A percentile compares a stretch with the other conserved stretches of the same genome.
phyloP scores from a whole-genome alignment of 768 basidiomycete genomes.

The Amanita rubescens region DNA sequence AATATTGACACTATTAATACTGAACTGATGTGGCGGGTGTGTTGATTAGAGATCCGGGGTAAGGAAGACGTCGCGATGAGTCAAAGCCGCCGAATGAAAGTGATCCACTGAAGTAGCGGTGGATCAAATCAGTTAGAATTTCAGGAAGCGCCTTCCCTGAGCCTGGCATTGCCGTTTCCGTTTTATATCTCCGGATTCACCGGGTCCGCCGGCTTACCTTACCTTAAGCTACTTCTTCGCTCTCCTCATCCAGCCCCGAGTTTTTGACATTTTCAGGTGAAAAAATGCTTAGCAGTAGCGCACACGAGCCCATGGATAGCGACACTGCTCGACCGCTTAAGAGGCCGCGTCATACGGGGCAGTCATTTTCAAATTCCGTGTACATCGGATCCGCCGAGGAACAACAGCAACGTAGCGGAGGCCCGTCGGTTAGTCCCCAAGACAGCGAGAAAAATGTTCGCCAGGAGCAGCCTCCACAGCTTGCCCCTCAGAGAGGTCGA shows the following conservation, averaged over 20 bases:
- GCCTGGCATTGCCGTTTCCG: slow-evolving; percentile 5
- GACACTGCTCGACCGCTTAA: neutral
- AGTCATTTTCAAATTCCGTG: neutral
- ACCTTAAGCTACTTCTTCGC: slow-evolving; percentile 5
- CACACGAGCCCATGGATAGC: neutral
- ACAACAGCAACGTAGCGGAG: neutral
- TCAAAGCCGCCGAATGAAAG: neutral
- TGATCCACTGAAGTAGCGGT: slow-evolving; percentile 6
- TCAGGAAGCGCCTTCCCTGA: slow-evolving; percentile 1
- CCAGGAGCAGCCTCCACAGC: neutral
- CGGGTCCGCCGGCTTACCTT: slow-evolving; percentile 5
- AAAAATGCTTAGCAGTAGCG: neutral
- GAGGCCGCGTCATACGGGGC: neutral
- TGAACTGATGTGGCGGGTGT: too few species aligned
- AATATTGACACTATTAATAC: neutral
- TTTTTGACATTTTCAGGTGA: neutral
- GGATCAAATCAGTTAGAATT: slow-evolving; percentile 8
- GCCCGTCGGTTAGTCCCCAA: neutral
- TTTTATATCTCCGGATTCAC: slow-evolving; percentile 8
- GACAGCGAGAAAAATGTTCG: neutral
- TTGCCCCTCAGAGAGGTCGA: slow-evolving; percentile 8
- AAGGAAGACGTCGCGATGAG: neutral
- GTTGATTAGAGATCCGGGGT: neutral
- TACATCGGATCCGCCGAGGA: slow-evolving; percentile 2
- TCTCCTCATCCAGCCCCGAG: neutral